These are phyloP conservation scores for Pseudocohnilembus persalinus DNA, from an alignment of 169 alveolate species.

Conservation along the genomic window DNA sequence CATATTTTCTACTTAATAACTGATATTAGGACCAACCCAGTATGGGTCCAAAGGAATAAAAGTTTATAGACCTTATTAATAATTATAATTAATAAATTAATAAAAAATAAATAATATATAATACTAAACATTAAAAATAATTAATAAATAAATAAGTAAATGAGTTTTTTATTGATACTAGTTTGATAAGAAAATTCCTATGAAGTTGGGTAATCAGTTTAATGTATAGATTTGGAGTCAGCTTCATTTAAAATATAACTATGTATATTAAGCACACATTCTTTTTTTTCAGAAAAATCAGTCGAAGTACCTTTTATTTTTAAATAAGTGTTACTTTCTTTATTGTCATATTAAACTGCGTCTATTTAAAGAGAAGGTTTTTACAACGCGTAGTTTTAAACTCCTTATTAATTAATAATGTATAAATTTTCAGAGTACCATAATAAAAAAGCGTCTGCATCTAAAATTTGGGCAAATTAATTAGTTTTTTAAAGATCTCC, in stretches of 20 bases:
- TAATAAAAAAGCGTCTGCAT: not conserved
- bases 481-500: not conserved
- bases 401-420: not conserved
- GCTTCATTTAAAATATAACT: not conserved
- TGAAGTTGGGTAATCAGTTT: not conserved
- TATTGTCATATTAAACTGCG: not conserved
- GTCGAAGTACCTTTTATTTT: not conserved
- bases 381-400: not conserved
- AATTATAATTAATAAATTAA: no score
- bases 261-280: not conserved
- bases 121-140: no score
- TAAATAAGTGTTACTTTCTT: not conserved
- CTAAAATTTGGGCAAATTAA: not conserved
- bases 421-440: not conserved
- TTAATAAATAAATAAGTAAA: no score
- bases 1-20: not conserved
- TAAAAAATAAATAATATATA: no score
- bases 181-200: not conserved
- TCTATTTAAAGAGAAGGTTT: not conserved
- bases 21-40: not conserved
- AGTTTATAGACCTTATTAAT: not conserved
- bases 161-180: not conserved
- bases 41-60: not conserved
- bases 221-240: not conserved
- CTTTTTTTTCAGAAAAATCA: not conserved